Conservation (phyloP, 768 basidiomycete species). For the Hericium coralloides region DNA sequence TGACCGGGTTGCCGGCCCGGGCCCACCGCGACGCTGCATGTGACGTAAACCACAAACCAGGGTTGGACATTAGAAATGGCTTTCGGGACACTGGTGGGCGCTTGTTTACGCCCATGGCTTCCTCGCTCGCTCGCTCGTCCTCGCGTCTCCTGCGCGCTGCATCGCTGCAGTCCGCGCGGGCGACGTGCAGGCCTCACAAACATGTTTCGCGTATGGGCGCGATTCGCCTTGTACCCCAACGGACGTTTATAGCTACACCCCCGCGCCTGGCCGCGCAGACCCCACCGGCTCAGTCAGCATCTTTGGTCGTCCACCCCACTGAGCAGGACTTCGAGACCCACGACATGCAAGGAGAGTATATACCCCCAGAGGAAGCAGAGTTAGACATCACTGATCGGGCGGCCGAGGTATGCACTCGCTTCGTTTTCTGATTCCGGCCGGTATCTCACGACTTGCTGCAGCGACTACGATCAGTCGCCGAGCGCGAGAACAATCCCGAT, state of each 20-base stretch:
- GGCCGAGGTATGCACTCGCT: conserved; percentile 46
- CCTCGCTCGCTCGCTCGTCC: neutral
- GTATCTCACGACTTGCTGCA: conserved; percentile 20
- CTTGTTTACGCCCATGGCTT: neutral
- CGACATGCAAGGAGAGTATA: conserved; percentile 54
- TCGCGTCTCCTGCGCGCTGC: neutral
- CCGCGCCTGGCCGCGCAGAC: neutral
- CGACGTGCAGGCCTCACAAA: neutral
- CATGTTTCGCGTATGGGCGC: neutral
- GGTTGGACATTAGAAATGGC: neutral
- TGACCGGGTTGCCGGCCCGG: neutral
- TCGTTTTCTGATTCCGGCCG: neutral
- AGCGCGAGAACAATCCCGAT: conserved; percentile 49
- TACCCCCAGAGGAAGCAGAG: conserved; percentile 43
- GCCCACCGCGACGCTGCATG: neutral
- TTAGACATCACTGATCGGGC: conserved; percentile 64
- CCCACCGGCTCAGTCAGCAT: conserved; percentile 13
- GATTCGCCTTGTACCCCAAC: neutral
- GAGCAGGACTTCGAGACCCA: conserved; percentile 44
- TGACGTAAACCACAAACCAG: neutral
- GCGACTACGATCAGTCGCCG: conserved; percentile 71
- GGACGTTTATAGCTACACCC: neutral
- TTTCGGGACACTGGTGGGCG: neutral
- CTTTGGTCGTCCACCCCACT: conserved; percentile 26
- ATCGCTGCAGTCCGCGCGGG: neutral